These are phyloP conservation scores for Schrenkiella parvula DNA, from an alignment of 345 rosid genomes.

Conservation along the genomic window DNA sequence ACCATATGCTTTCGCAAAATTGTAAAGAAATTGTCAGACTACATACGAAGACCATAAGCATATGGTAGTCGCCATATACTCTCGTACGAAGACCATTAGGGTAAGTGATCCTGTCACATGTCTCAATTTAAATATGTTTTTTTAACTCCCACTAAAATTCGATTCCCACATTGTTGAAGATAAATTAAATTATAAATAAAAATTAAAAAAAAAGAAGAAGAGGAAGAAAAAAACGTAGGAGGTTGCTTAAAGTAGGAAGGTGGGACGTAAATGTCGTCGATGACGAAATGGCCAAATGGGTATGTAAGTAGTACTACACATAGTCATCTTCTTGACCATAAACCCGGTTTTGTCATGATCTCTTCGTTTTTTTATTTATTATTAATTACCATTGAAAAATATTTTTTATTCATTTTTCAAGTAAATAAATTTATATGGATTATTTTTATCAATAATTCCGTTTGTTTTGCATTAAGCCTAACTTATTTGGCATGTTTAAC, in stretches of 20 bases:
- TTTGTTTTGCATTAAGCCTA: background rate
- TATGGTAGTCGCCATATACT: too few relatives aligned
- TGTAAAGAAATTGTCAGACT: background rate
- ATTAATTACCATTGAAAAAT: background rate
- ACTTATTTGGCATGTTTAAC: background rate
- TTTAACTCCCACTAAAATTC: background rate
- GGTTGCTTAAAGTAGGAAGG: conserved; percentile 31
- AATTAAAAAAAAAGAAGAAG: background rate
- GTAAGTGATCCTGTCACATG: background rate
- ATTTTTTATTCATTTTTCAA: background rate
- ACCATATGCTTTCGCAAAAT: background rate
- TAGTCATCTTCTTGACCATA: conserved; percentile 21
- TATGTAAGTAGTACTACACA: conserved; percentile 8
- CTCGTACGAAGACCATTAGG: background rate
- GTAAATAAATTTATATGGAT: background rate
- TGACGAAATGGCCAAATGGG: conserved; percentile 22
- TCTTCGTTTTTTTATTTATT: background rate
- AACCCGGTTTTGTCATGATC: background rate
- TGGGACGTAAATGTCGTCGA: conserved; percentile 29
- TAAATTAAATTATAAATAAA: background rate
- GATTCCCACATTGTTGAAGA: background rate
- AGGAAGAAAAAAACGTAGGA: conserved; percentile 31
- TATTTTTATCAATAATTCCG: background rate
- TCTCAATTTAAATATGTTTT: background rate
- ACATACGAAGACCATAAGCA: background rate